Percentiles rank a stretch among this genome's conserved stretches.
Conservation (phyloP, 1,284 basidiomycete species). For the Cryptococcus wingfieldii region DNA sequence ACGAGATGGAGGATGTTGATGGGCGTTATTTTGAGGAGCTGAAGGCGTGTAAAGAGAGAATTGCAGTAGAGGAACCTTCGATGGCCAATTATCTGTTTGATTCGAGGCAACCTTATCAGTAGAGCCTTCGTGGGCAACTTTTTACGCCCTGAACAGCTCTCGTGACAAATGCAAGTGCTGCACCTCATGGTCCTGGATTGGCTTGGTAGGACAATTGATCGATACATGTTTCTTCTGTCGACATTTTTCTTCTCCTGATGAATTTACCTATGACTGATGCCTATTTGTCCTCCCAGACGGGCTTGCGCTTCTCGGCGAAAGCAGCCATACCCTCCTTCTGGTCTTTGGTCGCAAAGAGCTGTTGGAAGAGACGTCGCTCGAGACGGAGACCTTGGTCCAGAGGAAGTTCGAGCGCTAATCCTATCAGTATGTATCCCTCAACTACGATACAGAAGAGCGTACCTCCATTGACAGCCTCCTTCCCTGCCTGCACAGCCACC, state of each 20-base stretch:
- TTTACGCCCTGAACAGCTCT: too few relatives aligned
- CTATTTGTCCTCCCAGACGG: constrained; percentile 59
- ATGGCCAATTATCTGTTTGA: too few relatives aligned
- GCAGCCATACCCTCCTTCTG: constrained; percentile 88
- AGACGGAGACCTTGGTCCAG: constrained; percentile 79
- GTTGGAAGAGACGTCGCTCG: constrained; percentile 88
- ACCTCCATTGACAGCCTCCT: constrained; percentile 93
- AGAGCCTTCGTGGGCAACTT: too few relatives aligned
- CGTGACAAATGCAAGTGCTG: too few relatives aligned
- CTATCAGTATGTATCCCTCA: neutral
- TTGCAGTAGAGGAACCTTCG: too few relatives aligned
- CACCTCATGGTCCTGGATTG: too few relatives aligned
- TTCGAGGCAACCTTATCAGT: too few relatives aligned
- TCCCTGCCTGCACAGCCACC: constrained; percentile 82
- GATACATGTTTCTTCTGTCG: neutral
- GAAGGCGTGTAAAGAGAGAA: too few relatives aligned
- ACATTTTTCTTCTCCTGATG: neutral
- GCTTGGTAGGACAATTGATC: too few relatives aligned
- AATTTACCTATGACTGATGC: neutral
- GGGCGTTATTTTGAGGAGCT: too few relatives aligned
- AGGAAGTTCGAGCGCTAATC: constrained; percentile 71
- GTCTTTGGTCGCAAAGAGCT: constrained; percentile 88
- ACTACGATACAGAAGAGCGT: constrained; percentile 32
- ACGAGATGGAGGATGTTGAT: too few relatives aligned
- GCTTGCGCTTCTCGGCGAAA: constrained; percentile 95